Evolutionary conservation across 805 yeast genomes (phyloP), one percentile per base, ranked within the genome.

Genomic region (Metschnikowia amazonensis): DNA sequence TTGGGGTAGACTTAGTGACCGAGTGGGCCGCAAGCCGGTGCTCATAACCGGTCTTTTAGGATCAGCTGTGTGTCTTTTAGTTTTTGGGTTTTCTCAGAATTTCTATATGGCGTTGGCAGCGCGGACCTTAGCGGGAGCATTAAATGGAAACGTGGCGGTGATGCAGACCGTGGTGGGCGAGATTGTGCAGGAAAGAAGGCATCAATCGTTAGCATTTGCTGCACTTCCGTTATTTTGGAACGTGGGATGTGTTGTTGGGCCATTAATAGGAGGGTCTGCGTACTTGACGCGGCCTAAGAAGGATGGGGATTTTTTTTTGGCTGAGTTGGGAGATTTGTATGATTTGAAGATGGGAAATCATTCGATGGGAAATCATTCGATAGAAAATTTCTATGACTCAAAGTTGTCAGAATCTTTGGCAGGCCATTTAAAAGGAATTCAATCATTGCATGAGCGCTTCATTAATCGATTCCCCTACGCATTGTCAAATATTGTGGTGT

Each of bases 401-500:
- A n/a, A n/a, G n/a, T n/a, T n/a, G n/a, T n/a, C n/a, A n/a, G n/a
- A n/a, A n/a, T n/a, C n/a, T n/a, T n/a, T n/a, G n/a, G n/a, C n/a
- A n/a, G n/a, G n/a, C n/a, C n/a, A n/a, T n/a, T n/a, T n/a, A n/a
- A n/a, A n/a, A 17, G 32, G 33, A 10, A 3, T 37, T 23, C 13
- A 10, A 4, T 47, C 47, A 13, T 36, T 50, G 18, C 63, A 69
- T 47, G 66, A 66, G 20, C 35, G 37, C 10, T 67, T 70, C 42
- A 44, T 67, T 14, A 47, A 55, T 11, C 57, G 53, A 16, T 53
- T 64, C 45, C 75, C 75, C 3, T 70, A 70, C 42, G 74, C 74
- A 0, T 55, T 69, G 32, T 65, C 72, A 13, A 69, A 68, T 47
- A 50, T 70, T 2, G 67, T 62, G 5, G 72, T 69, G 21, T 59